Percentiles rank a stretch among this genome's conserved stretches.
Evolutionary conservation across 352 stramenopile genomes (phyloP).

Genomic region (Globisporangium abappressorium): DNA sequence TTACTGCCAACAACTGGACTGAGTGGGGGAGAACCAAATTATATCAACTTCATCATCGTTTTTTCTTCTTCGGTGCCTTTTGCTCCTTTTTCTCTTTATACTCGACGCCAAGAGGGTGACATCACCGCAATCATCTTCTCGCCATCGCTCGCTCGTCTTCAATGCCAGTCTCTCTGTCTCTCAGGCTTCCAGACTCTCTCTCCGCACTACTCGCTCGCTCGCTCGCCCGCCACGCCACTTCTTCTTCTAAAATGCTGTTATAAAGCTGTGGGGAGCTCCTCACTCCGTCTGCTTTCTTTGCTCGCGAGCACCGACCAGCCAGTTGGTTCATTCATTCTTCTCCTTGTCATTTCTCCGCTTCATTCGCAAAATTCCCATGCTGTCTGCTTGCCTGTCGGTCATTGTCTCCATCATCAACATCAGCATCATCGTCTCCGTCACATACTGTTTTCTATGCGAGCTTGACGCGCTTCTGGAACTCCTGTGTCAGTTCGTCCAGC

Average conservation of each 20-base stretch:
- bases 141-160: background rate
- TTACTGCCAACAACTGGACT: background rate
- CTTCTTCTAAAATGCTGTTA: constrained; percentile 11
- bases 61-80: background rate
- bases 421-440: background rate
- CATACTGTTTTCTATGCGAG: constrained; percentile 30
- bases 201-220: background rate
- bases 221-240: background rate
- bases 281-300: background rate
- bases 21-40: constrained; percentile 2
- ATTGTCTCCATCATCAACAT: background rate
- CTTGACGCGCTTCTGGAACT: constrained; percentile 73
- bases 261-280: background rate
- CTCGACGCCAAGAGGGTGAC: background rate
- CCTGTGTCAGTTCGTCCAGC: constrained; percentile 65
- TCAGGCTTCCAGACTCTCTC: background rate
- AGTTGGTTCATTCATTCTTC: background rate
- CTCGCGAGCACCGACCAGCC: background rate
- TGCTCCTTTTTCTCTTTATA: background rate
- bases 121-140: background rate
- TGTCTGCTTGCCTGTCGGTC: background rate
- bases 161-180: too few species aligned
- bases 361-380: background rate
- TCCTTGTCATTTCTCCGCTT: background rate
- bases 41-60: background rate